Evolutionary conservation across 345 rosid species (phyloP).

Genomic region (Gossypium bickii): DNA sequence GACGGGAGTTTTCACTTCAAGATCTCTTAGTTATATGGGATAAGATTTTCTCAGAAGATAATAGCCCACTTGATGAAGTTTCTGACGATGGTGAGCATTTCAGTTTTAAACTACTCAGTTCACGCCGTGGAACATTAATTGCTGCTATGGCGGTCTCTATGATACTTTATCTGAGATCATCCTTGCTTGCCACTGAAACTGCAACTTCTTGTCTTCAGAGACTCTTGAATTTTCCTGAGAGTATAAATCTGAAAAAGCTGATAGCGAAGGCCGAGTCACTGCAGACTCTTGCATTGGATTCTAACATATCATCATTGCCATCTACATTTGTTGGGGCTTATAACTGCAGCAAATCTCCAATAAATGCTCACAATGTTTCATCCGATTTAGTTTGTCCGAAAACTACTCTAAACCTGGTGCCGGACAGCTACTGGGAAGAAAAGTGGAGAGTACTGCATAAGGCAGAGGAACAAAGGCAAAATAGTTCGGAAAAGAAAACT

Average conservation of each 20-base stretch:
- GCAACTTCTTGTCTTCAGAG: constrained; percentile 92
- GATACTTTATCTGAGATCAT: constrained; percentile 78
- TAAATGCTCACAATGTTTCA: constrained; percentile 47
- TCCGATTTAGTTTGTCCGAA: constrained; percentile 55
- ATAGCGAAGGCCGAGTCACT: constrained; percentile 72
- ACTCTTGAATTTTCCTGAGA: constrained; percentile 75
- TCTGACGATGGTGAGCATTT: constrained; percentile 29
- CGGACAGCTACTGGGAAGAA: constrained; percentile 94
- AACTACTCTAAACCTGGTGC: constrained; percentile 54
- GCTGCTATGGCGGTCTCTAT: constrained; percentile 79
- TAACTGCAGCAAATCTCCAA: constrained; percentile 37
- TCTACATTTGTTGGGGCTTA: constrained; percentile 25
- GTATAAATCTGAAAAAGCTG: constrained; percentile 53
- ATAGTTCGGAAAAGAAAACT: constrained; percentile 34
- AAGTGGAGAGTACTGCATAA: constrained; percentile 77
- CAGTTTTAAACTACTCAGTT: constrained; percentile 49
- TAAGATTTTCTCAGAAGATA: constrained; percentile 77
- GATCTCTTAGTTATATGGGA: constrained; percentile 87
- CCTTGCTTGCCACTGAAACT: constrained; percentile 84
- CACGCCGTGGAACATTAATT: constrained; percentile 73
- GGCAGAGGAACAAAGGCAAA: constrained; percentile 50
- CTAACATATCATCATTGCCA: constrained; percentile 26
- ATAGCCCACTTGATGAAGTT: constrained; percentile 27
- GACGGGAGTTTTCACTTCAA: constrained; percentile 78
- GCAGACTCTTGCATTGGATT: constrained; percentile 55